Base-by-base conservation (phyloP, 495 filamentous ascomycete genomes). In the Recurvomyces mirabilis region DNA sequence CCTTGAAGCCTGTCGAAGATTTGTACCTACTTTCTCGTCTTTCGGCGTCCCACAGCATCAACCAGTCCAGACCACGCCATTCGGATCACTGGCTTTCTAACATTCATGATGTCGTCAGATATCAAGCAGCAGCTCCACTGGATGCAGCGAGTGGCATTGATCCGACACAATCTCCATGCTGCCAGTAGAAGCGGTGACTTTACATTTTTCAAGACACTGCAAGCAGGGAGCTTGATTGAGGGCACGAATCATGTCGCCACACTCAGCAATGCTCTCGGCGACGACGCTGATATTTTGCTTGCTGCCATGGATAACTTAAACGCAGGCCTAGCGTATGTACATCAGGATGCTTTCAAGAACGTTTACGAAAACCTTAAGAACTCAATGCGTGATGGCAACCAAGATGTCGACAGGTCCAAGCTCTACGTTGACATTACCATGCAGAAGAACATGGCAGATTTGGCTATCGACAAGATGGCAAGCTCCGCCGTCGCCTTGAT, bases 331-430 rank as follows among this genome's bases (percentile, higher is more conserved):
- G 58, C 58, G 13, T 65, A 62, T 34, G 49, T 58, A 5, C 55
- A 63, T 46, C 48, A 65, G 42, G 62, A 65, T 37, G 58, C 58
- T 22, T 65, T 63, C 56, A 63, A 63, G 47, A 52, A 56, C 35
- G 56, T 63, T 23, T 65, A 61, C 43, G 60, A 63, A 24, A 43
- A 56, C 25, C 44, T 52, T 12, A 61, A 61, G 36, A 41, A 52
- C n/a, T 40, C 26, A 7, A 58, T 54, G 49, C 48, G 54, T 18
- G 49, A 49, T 25, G 52, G 38, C 24, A 51, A 47, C 32, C 46
- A 40, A 24, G 38, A 49, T 1, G 25, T 18, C n/a, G 30, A 34
- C 23, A 33, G 26, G 20, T 46, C 46, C 11, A 47, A 47, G 46
- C 38, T 57, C 31, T 60, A 53, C 29, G 58, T 65, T 43, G 60